Base-by-base conservation (phyloP, 345 rosid species). In the Conringia planisiliqua region DNA sequence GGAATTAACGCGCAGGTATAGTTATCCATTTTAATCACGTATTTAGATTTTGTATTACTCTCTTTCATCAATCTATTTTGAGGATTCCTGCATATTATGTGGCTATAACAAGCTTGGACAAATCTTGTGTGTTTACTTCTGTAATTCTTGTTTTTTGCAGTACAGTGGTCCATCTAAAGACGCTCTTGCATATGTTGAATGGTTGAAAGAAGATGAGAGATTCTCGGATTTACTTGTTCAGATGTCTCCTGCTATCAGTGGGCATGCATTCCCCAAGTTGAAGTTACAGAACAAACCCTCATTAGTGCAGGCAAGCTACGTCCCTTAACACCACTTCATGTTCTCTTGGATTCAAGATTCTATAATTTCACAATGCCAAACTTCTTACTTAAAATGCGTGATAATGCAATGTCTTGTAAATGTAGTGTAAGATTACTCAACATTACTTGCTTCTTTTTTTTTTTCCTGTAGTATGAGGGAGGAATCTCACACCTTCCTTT, bases 1-100 rank as follows among this genome's bases (percentile, higher is more conserved):
- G 98, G 98, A 70, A 88, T 94, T 44, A 94, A 94, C 80, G 96
- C 96, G 4, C 97, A 94, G 97, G 98, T 93, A 80, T n/a, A 7
- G 18, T 70, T 68, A 29, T 52, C 52, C 17, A 39, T 46, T 68
- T 5, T 20, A 43, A 32, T 62, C 16, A 43, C n/a, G 6, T 7
- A 40, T 52, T 39, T 60, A 51, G 64, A 38, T 69, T 69, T 76
- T 60, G 39, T 35, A 35, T 8, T 1, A 14, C 20, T 39, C 30
- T 39, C 30, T 62, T 42, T 32, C 18, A 43, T 20, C 57, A 55
- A 32, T 11, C 42, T 39, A 12, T 33, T 27, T 3, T 18, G 55
- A 39, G 54, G n/a, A 55, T 74, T 26, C 4, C 3, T 73, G n/a
- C 4, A 48, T 62, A 62, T 40, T 12, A 27, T 43, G 7, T 22